Base-by-base conservation (phyloP, 768 basidiomycete species). In the Tulasnella sp. region DNA sequence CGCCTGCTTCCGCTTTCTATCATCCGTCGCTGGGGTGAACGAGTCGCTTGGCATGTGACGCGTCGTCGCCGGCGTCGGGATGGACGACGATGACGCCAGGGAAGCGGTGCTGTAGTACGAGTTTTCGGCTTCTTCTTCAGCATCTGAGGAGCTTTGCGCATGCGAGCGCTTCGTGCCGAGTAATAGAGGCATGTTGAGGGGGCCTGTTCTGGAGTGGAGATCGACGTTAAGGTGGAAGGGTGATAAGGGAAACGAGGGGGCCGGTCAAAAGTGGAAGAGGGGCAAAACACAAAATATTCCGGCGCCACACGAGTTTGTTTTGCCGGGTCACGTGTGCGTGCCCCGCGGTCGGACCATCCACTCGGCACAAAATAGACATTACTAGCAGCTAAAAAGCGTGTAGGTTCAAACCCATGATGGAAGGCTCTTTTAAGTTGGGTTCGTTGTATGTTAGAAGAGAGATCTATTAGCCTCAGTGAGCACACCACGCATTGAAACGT, bases 361-460 rank as follows among this genome's bases (percentile, higher is more conserved):
- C 24, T 24, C 44, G 44, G 44, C 1, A 11, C 14, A 44, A 44
- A 16, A 8, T 44, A 8, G 44, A 44, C 44, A 44, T 9, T 44
- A 44, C 44, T 44, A 9, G 44, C 72, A 34, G 31, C 24, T 31
- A 72, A 24, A 85, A 85, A 24, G 90, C 90, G 82, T 90, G 89
- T 84, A 95, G 82, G 84, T 96, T 96, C 82, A 96, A 86, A 5
- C 90, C 93, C 82, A 93, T 90, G 83, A 95, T 86, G 20, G 91
- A 90, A 12, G 96, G 95, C 86, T 97, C 95, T 28, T 89, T 89
- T 28, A 96, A 88, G 41, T 90, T 91, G 82, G 89, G 88, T 86
- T 97, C 96, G 83, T 96, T 95, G 85, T 98, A 97, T 40, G 93
- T 90, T 34, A 97, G 87, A 31, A 96, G 89, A 18, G 93, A 90